Percentiles rank a stretch among this genome's conserved stretches.
Evolutionary conservation across 345 rosid species (phyloP).

Genomic region (Moricandia moricandioides): DNA sequence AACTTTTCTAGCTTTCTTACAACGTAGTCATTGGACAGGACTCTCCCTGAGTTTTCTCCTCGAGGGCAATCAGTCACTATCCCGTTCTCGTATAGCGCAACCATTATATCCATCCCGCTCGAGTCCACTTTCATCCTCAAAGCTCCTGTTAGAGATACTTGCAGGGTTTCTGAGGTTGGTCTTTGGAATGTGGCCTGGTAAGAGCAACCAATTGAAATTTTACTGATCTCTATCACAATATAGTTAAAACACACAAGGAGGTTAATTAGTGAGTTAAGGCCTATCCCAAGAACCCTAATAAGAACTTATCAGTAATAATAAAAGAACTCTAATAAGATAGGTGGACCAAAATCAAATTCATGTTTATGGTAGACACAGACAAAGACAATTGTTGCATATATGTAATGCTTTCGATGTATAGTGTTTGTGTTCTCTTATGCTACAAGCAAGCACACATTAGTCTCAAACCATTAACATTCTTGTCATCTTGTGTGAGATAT

Average conservation of each 20-base stretch:
- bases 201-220: background rate
- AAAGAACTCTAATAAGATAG: background rate
- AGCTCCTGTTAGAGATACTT: constrained; percentile 59
- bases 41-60: constrained; percentile 75
- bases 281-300: background rate
- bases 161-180: constrained; percentile 57
- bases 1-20: constrained; percentile 79
- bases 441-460: too few relatives aligned
- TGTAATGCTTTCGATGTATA: too few relatives aligned
- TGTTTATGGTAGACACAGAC: too few relatives aligned
- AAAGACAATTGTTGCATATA: too few relatives aligned
- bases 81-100: constrained; percentile 73
- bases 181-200: constrained; percentile 60
- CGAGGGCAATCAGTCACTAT: constrained; percentile 54
- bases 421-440: too few relatives aligned
- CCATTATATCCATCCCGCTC: constrained; percentile 59
- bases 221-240: background rate
- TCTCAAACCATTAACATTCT: too few relatives aligned
- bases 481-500: too few relatives aligned
- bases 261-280: background rate
- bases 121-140: constrained; percentile 56
- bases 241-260: too few relatives aligned
- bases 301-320: too few relatives aligned
- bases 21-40: constrained; percentile 65
- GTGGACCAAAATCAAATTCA: too few relatives aligned